Conservation (phyloP, 2,329 filamentous ascomycete species). For the Coniochaeta sp. region DNA sequence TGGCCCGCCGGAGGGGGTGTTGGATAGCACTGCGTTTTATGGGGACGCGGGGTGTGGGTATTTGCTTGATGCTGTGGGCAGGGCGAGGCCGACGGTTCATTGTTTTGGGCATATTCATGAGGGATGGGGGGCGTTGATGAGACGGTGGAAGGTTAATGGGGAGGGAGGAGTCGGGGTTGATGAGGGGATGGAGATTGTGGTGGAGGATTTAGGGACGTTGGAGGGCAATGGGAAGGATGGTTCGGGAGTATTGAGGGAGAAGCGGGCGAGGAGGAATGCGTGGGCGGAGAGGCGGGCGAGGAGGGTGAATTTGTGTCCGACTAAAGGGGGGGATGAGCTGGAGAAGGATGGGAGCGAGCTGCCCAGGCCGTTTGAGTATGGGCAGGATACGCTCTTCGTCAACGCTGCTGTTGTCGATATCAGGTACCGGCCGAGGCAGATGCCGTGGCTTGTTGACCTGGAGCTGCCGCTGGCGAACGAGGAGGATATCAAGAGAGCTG, state of each 20-base stretch:
- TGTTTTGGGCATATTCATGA: slow-evolving; percentile 55
- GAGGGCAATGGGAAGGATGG: slow-evolving; percentile 2
- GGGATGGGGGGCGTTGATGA: slow-evolving; percentile 47
- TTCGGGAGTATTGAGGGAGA: not conserved
- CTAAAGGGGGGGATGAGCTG: slow-evolving; percentile 34
- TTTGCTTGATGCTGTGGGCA: slow-evolving; percentile 37
- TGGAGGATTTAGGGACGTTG: slow-evolving; percentile 27
- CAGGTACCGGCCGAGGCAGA: slow-evolving; percentile 6
- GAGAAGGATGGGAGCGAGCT: not conserved
- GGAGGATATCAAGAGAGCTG: not conserved
- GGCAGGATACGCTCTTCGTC: slow-evolving; percentile 44
- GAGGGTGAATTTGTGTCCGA: slow-evolving; percentile 24
- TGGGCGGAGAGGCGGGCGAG: not conserved
- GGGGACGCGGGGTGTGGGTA: slow-evolving; percentile 32
- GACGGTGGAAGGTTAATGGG: slow-evolving; percentile 37
- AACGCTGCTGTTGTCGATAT: slow-evolving; percentile 42
- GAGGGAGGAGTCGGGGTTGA: slow-evolving; percentile 30
- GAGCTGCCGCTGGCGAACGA: slow-evolving; percentile 7
- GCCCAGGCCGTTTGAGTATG: slow-evolving; percentile 27
- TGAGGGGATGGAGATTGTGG: slow-evolving; percentile 28
- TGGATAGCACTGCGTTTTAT: slow-evolving; percentile 32
- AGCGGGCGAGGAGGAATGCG: not conserved
- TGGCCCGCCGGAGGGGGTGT: slow-evolving; percentile 43
- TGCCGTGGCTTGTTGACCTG: slow-evolving; percentile 14
- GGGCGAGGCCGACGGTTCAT: slow-evolving; percentile 37